Percentiles rank a stretch among this genome's conserved stretches.
These are phyloP conservation scores for Cryphonectria radicalis DNA, from an alignment of 2,329 filamentous ascomycete species.

Conservation along the genomic window DNA sequence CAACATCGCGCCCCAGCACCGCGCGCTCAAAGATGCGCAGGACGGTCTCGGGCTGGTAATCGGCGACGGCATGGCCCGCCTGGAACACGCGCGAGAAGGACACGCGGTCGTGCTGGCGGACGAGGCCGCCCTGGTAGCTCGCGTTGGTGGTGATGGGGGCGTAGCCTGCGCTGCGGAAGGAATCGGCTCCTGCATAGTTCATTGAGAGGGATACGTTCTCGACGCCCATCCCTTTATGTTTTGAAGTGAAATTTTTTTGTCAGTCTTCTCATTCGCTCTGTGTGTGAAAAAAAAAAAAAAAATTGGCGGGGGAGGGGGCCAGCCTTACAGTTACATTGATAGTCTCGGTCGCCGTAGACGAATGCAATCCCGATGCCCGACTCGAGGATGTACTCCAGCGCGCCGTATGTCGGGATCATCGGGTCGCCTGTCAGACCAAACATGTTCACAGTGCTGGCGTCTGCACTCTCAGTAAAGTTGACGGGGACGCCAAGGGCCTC, in stretches of 20 bases:
- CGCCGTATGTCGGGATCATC: constrained; percentile 31
- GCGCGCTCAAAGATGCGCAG: constrained; percentile 55
- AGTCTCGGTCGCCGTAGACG: constrained; percentile 61
- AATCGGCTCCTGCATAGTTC: constrained; percentile 44
- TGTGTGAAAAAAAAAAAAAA: no score
- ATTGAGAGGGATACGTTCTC: constrained; percentile 52
- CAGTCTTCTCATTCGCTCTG: not conserved
- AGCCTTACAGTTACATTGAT: constrained; percentile 43
- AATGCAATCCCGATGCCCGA: constrained; percentile 56
- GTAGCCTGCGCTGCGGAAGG: constrained; percentile 56
- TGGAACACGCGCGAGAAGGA: constrained; percentile 53
- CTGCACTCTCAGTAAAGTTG: constrained; percentile 52
- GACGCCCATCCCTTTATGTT: constrained; percentile 51
- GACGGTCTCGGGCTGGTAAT: constrained; percentile 56
- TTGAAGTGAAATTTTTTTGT: not conserved
- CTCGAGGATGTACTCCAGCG: constrained; percentile 54
- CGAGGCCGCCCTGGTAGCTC: constrained; percentile 48
- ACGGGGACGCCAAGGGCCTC: constrained; percentile 57
- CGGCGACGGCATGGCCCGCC: constrained; percentile 52
- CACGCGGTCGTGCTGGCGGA: constrained; percentile 52
- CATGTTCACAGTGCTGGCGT: constrained; percentile 41
- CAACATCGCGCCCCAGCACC: constrained; percentile 53
- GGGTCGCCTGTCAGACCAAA: constrained; percentile 42
- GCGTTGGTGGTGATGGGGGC: constrained; percentile 45
- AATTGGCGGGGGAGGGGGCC: not conserved